Percentiles rank a stretch among this genome's conserved stretches.
Evolutionary conservation across 495 filamentous ascomycete species (phyloP).

Genomic region (Astrocystis sublimbata): DNA sequence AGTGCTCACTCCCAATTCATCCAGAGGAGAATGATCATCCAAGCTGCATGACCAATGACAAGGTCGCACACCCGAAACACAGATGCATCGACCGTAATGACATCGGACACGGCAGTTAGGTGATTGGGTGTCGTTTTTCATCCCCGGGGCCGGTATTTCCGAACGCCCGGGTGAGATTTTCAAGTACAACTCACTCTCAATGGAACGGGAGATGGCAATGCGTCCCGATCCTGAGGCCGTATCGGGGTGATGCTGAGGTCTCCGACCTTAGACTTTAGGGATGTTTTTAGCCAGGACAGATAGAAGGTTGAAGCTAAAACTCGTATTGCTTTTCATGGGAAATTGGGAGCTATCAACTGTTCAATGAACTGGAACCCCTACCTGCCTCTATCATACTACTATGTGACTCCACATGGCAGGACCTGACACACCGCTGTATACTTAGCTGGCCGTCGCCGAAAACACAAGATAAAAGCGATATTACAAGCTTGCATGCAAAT

Average conservation of each 20-base stretch:
- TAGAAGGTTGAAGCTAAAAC: neutral
- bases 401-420: conserved; percentile 1
- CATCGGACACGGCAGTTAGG: conserved; percentile 18
- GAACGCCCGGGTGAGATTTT: conserved; percentile 13
- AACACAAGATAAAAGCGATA: conserved; percentile 4
- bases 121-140: conserved; percentile 15
- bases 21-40: conserved; percentile 19
- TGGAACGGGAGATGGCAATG: conserved; percentile 11
- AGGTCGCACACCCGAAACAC: conserved; percentile 9
- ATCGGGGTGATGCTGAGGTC: conserved; percentile 3
- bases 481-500: conserved; percentile 6
- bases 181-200: conserved; percentile 12
- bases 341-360: conserved; percentile 4
- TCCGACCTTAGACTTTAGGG: neutral
- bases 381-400: neutral
- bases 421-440: neutral
- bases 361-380: conserved; percentile 9
- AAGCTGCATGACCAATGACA: conserved; percentile 12
- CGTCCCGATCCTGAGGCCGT: conserved; percentile 9
- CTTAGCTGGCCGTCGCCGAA: neutral
- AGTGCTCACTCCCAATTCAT: conserved; percentile 21
- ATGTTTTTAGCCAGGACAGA: conserved; percentile 5
- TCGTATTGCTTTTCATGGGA: conserved; percentile 4
- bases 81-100: conserved; percentile 7
- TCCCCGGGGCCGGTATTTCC: conserved; percentile 10